A percentile compares a stretch with the other conserved stretches of the same genome.
These are phyloP conservation scores for Trametes cubensis DNA, from an alignment of 768 basidiomycete genomes.

Conservation along the genomic window DNA sequence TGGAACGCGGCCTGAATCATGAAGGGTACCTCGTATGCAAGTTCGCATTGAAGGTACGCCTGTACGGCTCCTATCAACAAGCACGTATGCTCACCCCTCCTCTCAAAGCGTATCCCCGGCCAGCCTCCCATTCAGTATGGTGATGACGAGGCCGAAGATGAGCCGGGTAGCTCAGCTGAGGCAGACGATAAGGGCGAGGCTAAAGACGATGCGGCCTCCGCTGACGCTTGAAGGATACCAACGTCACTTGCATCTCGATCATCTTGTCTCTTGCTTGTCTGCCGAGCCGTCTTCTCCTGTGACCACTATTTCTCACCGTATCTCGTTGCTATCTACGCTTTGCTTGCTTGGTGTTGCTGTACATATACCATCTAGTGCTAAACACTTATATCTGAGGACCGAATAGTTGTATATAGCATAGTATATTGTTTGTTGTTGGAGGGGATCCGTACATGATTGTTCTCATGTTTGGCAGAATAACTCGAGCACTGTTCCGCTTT, in stretches of 20 bases:
- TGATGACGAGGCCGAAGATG: constrained; percentile 27
- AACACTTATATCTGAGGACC: background rate
- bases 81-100: background rate
- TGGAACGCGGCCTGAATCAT: constrained; percentile 67
- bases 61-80: background rate
- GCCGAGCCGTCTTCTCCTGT: background rate
- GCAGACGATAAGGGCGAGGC: background rate
- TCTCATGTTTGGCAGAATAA: background rate
- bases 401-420: constrained; percentile 5
- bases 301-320: background rate
- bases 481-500: no score
- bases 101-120: constrained; percentile 52
- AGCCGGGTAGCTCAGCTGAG: background rate
- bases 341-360: constrained; percentile 6
- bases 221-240: background rate
- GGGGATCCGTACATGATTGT: background rate
- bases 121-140: constrained; percentile 56
- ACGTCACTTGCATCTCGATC: no score
- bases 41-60: constrained; percentile 74
- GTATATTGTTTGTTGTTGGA: background rate
- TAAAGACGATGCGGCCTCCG: background rate
- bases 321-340: constrained; percentile 5
- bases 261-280: background rate
- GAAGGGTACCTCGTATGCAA: constrained; percentile 83
- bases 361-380: background rate